These are phyloP conservation scores for Colletotrichum echinochloae DNA, from an alignment of 2,329 filamentous ascomycete genomes.

Conservation along the genomic window DNA sequence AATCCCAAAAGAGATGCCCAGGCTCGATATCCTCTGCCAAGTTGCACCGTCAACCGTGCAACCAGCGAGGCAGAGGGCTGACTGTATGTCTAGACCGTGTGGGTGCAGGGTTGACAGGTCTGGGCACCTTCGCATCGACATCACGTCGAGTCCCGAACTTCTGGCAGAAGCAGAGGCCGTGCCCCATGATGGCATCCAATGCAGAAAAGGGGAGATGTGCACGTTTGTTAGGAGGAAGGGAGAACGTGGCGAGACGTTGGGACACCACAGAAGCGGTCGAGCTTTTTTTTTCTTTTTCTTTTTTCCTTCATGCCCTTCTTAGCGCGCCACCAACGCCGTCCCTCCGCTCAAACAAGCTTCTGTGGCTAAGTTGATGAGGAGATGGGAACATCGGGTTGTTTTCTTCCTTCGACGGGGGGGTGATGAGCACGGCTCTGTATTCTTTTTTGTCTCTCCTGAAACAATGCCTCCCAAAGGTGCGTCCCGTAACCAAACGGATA, in stretches of 20 bases:
- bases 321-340: background rate
- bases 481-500: background rate
- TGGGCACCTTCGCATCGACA: background rate
- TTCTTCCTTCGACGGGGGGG: background rate
- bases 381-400: background rate
- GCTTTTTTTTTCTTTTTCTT: background rate
- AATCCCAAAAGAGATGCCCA: background rate
- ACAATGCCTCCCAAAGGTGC: background rate
- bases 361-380: constrained; percentile 7
- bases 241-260: background rate
- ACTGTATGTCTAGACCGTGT: background rate
- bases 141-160: background rate
- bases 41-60: background rate
- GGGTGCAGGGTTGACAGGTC: background rate
- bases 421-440: background rate
- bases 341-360: background rate
- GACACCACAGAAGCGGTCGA: background rate
- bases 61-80: background rate
- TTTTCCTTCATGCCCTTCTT: no score
- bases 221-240: background rate
- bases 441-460: constrained; percentile 27
- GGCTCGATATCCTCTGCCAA: background rate
- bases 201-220: background rate
- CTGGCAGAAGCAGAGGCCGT: background rate
- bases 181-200: background rate